Evolutionary conservation across 2,329 filamentous ascomycete genomes (phyloP), one percentile per base, ranked within the genome.

Genomic region (Hortaea werneckii): DNA sequence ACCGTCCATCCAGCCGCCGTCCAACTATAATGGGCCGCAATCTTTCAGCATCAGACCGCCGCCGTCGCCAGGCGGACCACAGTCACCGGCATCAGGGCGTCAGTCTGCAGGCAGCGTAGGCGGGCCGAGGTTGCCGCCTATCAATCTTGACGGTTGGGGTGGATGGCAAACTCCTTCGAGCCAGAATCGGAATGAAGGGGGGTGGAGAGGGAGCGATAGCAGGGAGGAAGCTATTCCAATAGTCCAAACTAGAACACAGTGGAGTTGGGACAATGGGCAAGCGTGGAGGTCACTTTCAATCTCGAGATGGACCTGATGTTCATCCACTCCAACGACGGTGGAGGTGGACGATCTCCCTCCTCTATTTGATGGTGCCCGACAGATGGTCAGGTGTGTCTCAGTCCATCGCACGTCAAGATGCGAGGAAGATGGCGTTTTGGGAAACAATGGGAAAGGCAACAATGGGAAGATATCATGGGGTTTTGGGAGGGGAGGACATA

Each of bases 81-180:
- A 39, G 37, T 29, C 56, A 48, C 52, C 49, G 44, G 39, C 47
- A 48, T 48, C 47, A 47, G 37, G 34, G n/a, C 28, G 11, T 41
- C 11, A 11, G 13, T 35, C 37, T 20, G 20, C 20, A 42, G 30
- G n/a, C 29, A 34, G 34, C 26, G 28, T 12, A n/a, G 29, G 46
- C 13, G 37, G n/a, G 12, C 30, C 50, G 6, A 41, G 45, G 37
- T 40, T 52, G 28, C 50, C 50, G 20, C 48, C 50, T 3, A 52
- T 52, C 32, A 35, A 35, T n/a, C 32, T 9, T 9, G 32, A 35
- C 32, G 9, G 9, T n/a, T 35, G 32, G 32, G 32, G 32, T n/a
- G n/a, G 38, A 48, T 48, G 45, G 42, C 30, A 20, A 38, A 44
- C 9, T 39, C 35, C 13, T 27, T 20, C 37, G 29, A 28, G 42